Base-by-base conservation (phyloP, 2,329 filamentous ascomycete genomes). In the Clarireedia homoeocarpa region DNA sequence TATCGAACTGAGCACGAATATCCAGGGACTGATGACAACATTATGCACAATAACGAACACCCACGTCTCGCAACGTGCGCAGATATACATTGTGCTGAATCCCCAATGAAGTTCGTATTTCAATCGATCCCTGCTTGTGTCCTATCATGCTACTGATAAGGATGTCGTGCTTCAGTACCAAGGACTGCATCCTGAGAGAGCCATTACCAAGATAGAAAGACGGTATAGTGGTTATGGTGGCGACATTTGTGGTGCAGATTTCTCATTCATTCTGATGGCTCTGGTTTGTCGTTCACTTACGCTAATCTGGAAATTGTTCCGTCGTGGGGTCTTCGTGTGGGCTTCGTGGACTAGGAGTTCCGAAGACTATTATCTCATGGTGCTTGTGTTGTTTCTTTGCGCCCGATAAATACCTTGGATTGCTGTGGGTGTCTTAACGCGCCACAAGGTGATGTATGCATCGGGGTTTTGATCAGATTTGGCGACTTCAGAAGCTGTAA, bases 1-100 rank as follows among this genome's bases (percentile, higher is more conserved):
- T 10, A 20, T 45, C 42, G n/a, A 14, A 20, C 3, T 23, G 42
- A 53, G 44, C 15, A 53, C 54, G 54, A 53, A n/a, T 53, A 27
- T 42, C 30, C 44, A 39, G 54, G 54, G 54, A 24, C 7, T 30
- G 38, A 56, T 56, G 49, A 56, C 54, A 56, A 56, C 54, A 56
- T 56, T 34, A 38, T 39, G 30, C 48, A 45, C 17, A 14, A 45
- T 2, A 20, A 42, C 12, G 42, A 14, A 23, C 20, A 12, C 24
- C 17, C 42, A 45, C 42, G 24, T 3, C 7, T 45, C 20, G 23
- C 23, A 14, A 5, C 12, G 17, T 42, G 30, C 30, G 30, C 30
- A 34, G 30, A 34, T 34, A 34, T 12, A 34, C 30, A 34, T 34
- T 34, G 1, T 34, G 27, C 10, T 34, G 10, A 9, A 0, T 34